Base-by-base conservation (phyloP, 73 alveolate species). In the Diophrys appendiculata region DNA sequence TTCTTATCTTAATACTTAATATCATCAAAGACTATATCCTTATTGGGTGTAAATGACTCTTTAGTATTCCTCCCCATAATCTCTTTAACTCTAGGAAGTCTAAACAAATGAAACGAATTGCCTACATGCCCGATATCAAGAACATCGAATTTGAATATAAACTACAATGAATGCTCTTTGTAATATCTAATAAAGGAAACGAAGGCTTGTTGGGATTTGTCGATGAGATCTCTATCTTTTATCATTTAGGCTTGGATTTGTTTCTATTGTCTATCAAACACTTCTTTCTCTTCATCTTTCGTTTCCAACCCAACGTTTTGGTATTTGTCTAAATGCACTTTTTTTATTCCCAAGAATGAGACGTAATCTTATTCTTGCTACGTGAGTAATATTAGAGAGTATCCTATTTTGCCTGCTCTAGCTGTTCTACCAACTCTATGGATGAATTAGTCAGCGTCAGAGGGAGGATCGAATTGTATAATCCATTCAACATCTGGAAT, bases 361-460 rank as follows among this genome's bases (percentile, higher is more conserved):
- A 80, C 65, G 54, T 84, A 89, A 0, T 89, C 71, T 5, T 35
- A 78, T 80, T 89, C 96, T 5, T 65, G 52, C 30, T 78, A 18
- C 43, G 28, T 72, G 29, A 89, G 78, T 0, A 73, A 65, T 0
- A 89, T 77, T 24, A 89, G 43, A 52, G 88, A 68, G 85, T 89
- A 34, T 1, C 99, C 99, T 25, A 91, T 82, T 78, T 90, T 91
- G 2, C 99, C 99, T 8, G 98, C 99, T 32, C 99, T 89, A 23
- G 99, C 99, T 0, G 99, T 98, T 43, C 99, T 71, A 32, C 99
- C 99, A 14, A 97, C 97, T 76, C 99, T 90, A 81, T 98, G 99
- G 25, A 98, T 95, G 71, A 88, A 98, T 69, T 93, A 89, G 33
- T 95, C 99, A 54, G 98, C 98, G 72, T 95, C 97, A 88, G 90